phyloP scores from a whole-genome alignment of 768 basidiomycete species.

The Suillus fuscotomentosus region DNA sequence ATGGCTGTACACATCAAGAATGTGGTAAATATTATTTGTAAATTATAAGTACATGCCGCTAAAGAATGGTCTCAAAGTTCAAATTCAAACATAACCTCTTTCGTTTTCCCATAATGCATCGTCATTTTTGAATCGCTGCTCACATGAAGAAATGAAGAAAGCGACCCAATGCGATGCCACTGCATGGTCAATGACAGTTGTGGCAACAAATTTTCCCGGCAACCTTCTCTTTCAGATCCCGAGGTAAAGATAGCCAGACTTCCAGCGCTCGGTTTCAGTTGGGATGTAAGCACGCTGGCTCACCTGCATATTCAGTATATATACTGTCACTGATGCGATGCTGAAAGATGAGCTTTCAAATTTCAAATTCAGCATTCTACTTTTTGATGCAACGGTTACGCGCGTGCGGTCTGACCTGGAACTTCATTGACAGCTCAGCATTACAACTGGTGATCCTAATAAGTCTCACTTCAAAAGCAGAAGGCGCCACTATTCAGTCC shows the following conservation, averaged over 20 bases:
- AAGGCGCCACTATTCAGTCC: background rate
- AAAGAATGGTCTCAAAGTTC: background rate
- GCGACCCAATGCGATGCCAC: background rate
- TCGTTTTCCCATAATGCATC: background rate
- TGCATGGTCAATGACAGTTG: background rate
- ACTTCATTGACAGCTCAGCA: background rate
- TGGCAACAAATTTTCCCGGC: background rate
- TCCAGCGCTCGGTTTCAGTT: background rate
- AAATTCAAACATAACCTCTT: background rate
- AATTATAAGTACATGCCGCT: background rate
- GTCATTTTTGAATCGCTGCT: background rate
- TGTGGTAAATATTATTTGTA: background rate
- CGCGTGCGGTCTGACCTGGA: background rate
- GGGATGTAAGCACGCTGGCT: no score
- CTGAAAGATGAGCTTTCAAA: no score
- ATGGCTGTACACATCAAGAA: background rate
- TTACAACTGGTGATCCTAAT: background rate
- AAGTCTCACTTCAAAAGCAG: background rate
- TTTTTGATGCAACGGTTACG: no score
- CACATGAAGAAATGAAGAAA: background rate
- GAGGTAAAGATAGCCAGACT: no score
- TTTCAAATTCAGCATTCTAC: no score
- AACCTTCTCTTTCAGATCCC: background rate
- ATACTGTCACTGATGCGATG: no score
- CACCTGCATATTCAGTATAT: no score